Base-by-base conservation (phyloP, 306 rosid species). In the Vicia sativa region DNA sequence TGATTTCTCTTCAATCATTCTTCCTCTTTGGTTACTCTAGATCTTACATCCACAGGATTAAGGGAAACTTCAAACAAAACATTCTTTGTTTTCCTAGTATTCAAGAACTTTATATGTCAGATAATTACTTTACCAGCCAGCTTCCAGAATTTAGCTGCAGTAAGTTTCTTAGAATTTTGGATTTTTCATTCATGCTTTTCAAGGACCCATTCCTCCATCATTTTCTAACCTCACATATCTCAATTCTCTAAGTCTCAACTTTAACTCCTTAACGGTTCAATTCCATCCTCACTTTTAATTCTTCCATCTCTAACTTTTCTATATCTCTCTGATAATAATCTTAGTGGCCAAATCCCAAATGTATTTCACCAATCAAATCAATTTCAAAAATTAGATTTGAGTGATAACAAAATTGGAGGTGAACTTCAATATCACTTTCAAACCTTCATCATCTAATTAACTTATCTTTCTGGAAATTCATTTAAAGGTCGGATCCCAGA, bases 111-210 rank as follows among this genome's bases (percentile, higher is more conserved):
- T 9, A 56, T 29, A 2, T 56, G 41, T 28, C 62, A 7, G 4
- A 2, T 2, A 23, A 53, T 54, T 0, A 6, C 19, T 21, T 23
- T 62, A 11, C 0, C 21, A 13, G 68, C 11, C 44, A 65, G 4
- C 60, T 67, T 67, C 49, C 61, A 50, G 2, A 49, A 49, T 5
- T 67, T 19, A 35, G 37, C 50, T 67, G 72, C 4, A 31, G 21
- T 2, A 0, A 4, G 16, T 66, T 45, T 48, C 9, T 65, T 0
- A 31, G 8, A 15, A 6, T 48, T 12, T 65, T 65, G 13, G 19
- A 65, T 43, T n/a, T 57, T 1, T 57, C 63, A 14, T 0, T 1
- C 3, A 28, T 45, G 0, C 0, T 25, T 28, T 62, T 45, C 12
- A 43, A 7, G 63, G 63, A n/a, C n/a, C n/a, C n/a, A n/a, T n/a